Base-by-base conservation (phyloP, 805 yeast species). In the Barnettozyma wickerhamii region DNA sequence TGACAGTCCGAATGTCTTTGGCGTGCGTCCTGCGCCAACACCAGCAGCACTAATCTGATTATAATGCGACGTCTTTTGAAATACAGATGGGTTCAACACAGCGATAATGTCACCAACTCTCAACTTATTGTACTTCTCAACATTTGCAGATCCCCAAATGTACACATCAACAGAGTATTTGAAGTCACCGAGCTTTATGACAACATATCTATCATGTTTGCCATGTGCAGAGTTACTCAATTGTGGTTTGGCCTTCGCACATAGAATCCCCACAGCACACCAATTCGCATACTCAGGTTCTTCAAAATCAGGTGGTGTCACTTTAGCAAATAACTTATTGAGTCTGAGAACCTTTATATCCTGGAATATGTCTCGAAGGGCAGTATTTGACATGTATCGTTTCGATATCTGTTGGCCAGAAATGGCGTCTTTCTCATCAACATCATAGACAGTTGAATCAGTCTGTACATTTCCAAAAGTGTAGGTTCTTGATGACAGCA, bases 271-370 rank as follows among this genome's bases (percentile, higher is more conserved):
- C n/a, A 82, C 53, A 2, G 80, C 72, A n/a, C 81, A 81, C 84
- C 88, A 89, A 55, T 90, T 89, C 4, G 82, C 62, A 52, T 81
- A 81, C 26, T 64, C 62, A 0, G 96, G 95, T 35, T 84, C 84
- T 6, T 62, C 56, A 54, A 74, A 89, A 17, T 75, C 66, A 0
- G 95, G 93, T 2, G 93, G 82, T 21, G 58, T 49, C 1, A 89
- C 78, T 47, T 80, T 78, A 2, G 87, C 82, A 49, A 77, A 69
- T 3, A 84, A 58, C 48, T 79, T 77, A 9, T 74, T 72, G 3
- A 86, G 57, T 30, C 84, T 65, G 34, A 85, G 60, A 1, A 81
- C 56, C 48, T 80, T 78, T 45, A 75, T 72, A 13, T 73, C 75
- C 12, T 58, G 48, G 7, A 87, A 49, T 3, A 72, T 52, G 5